Base-by-base conservation (phyloP, 805 yeast genomes). In the Yamadazyma laniorum region DNA sequence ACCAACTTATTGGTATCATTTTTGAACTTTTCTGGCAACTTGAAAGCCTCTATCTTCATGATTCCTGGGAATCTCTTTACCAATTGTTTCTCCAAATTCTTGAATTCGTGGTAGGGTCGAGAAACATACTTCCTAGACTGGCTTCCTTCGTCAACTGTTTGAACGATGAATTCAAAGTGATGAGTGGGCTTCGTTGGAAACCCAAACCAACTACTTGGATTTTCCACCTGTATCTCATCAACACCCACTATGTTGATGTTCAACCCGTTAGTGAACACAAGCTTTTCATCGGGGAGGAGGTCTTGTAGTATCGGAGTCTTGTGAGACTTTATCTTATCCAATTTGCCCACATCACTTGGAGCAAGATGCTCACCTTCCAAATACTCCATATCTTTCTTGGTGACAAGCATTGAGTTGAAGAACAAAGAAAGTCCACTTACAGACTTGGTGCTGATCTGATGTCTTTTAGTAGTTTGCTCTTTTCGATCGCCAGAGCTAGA, bases 401-500 rank as follows among this genome's bases (percentile, higher is more conserved):
- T 77, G 4, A 80, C 78, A 12, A 90, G 55, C 25, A 89, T 84
- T 0, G 95, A 82, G 49, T 85, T 86, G 62, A 79, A 85, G 45
- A 87, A 68, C 52, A 88, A 65, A 18, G 85, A 59, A 14, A 89
- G 58, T 34, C 85, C 65, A 28, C 82, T 74, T 32, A 78, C 69
- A n/a, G 87, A 40, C 49, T 83, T 84, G 41, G 65, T 61, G 16
- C 79, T 79, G 32, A 81, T 60, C 46, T 84, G 76, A 21, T 88
- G 69, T 52, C 93, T 82, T 2, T 66, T 67, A 25, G 70, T 62
- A 25, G 88, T 77, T n/a, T 77, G 65, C 44, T 84, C 87, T 12
- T 80, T 82, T 22, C 96, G 67, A 49, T 87, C 96, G 29, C 77
- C 76, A 18, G 90, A 75, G 40, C 80, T 75, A 45, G 89, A 80